Evolutionary conservation across 2,329 filamentous ascomycete genomes (phyloP), one percentile per base, ranked within the genome.

Genomic region (Colletotrichum spinosum): DNA sequence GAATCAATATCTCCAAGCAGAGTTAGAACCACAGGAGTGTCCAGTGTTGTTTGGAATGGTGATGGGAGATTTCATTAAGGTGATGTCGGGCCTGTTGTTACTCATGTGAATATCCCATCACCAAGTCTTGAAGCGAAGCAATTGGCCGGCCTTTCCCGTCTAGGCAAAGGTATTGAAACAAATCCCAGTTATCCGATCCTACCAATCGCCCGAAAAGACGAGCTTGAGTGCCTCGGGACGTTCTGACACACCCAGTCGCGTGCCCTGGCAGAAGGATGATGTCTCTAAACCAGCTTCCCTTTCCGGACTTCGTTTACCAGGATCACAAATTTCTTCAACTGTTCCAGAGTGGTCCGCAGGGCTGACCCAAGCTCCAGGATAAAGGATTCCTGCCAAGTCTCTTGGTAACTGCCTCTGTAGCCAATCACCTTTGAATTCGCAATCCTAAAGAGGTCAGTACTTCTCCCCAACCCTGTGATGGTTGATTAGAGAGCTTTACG

Each of bases 301-400:
- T 55, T 60, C 4, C 15, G 57, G 49, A 25, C 39, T 50, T 9
- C 35, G 48, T 34, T 13, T 35, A 13, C 11, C 39, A 10, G 11
- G 35, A 55, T 39, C 15, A 6, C 7, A 13, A 17, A 13, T 15
- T 25, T 44, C 42, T n/a, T 44, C 42, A 15, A 11, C 13, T 44
- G 42, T 15, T 44, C 42, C 42, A 44, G 12, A n/a, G 17, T n/a
- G 38, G 38, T 37, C 57, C 6, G 6, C 15, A 34, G 33, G 46
- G 54, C 46, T 58, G 35, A 51, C n/a, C 48, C 17, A 33, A 60
- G 10, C 25, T n/a, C 37, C 37, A 35, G 13, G 17, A 48, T 15
- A 48, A 60, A 63, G 60, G 60, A 63, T 63, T 44, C 13, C 7
- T 34, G 55, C 60, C 45, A 63, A 63, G 59, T 52, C 10, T 7